Conservation (phyloP, 129 eudicot species). For the Saposhnikovia divaricata region DNA sequence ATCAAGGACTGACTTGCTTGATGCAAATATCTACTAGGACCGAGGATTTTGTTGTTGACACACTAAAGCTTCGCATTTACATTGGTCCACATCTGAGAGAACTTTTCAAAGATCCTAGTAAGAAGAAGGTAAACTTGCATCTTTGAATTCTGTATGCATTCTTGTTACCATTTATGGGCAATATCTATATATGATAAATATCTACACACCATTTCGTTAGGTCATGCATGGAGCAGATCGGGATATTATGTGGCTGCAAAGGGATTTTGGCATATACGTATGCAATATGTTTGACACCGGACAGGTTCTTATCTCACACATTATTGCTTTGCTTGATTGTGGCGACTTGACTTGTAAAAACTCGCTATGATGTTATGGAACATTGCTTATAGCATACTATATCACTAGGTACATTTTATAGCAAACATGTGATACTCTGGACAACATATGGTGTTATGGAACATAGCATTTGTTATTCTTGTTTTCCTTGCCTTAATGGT, state of each 20-base stretch:
- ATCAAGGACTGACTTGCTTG: constrained; percentile 95
- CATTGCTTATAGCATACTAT: neutral
- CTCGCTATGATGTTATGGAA: neutral
- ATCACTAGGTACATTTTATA: neutral
- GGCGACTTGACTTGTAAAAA: neutral
- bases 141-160: neutral
- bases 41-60: constrained; percentile 90
- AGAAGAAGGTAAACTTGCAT: constrained; percentile 55
- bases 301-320: constrained; percentile 44
- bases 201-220: constrained; percentile 29
- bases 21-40: constrained; percentile 97
- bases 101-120: constrained; percentile 79
- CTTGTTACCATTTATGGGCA: neutral
- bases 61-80: constrained; percentile 68
- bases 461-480: neutral
- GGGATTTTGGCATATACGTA: constrained; percentile 84
- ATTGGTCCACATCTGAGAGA: constrained; percentile 85
- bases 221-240: constrained; percentile 96
- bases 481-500: neutral
- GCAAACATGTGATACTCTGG: neutral
- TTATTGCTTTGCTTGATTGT: neutral
- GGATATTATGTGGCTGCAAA: constrained; percentile 84
- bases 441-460: neutral
- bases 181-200: neutral
- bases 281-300: constrained; percentile 97